A percentile compares a stretch with the other conserved stretches of the same genome.
phyloP scores from a whole-genome alignment of 495 filamentous ascomycete species.

The Aspergillus carlsbadensis region DNA sequence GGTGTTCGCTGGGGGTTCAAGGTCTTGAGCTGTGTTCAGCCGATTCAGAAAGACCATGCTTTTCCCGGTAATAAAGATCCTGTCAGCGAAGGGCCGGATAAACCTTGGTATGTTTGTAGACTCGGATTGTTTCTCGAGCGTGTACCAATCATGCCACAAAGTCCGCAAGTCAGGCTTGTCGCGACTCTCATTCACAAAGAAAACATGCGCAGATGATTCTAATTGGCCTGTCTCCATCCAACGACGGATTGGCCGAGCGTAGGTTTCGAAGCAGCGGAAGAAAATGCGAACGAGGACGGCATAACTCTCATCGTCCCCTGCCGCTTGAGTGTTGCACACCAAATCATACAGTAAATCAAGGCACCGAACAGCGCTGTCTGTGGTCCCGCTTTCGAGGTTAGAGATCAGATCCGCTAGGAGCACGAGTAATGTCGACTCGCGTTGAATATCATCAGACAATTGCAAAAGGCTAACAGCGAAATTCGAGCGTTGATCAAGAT shows the following conservation, averaged over 20 bases:
- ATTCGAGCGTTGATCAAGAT: conserved; percentile 32
- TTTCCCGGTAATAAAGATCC: conserved; percentile 84
- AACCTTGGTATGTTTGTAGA: conserved; percentile 69
- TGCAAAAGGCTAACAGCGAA: conserved; percentile 56
- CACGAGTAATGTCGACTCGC: conserved; percentile 51
- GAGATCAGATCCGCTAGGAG: conserved; percentile 50
- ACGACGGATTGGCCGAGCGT: conserved; percentile 70
- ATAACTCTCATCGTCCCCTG: conserved; percentile 60
- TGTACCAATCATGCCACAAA: conserved; percentile 76
- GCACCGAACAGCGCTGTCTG: conserved; percentile 46
- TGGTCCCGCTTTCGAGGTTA: conserved; percentile 15
- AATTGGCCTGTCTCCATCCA: conserved; percentile 88
- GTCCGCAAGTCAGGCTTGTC: conserved; percentile 58
- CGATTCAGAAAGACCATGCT: conserved; percentile 78
- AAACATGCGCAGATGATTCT: conserved; percentile 57
- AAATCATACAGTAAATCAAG: conserved; percentile 74
- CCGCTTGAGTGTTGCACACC: conserved; percentile 66
- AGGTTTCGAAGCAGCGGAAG: conserved; percentile 79
- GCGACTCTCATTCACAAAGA: conserved; percentile 67
- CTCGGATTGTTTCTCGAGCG: conserved; percentile 54
- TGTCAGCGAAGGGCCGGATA: conserved; percentile 61
- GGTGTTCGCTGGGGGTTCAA: conserved; percentile 29
- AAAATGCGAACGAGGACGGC: conserved; percentile 65
- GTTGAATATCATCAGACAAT: conserved; percentile 59
- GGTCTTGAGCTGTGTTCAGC: conserved; percentile 37